Base-by-base conservation (phyloP, 2,329 filamentous ascomycete genomes). In the Intubia oerlemansii region DNA sequence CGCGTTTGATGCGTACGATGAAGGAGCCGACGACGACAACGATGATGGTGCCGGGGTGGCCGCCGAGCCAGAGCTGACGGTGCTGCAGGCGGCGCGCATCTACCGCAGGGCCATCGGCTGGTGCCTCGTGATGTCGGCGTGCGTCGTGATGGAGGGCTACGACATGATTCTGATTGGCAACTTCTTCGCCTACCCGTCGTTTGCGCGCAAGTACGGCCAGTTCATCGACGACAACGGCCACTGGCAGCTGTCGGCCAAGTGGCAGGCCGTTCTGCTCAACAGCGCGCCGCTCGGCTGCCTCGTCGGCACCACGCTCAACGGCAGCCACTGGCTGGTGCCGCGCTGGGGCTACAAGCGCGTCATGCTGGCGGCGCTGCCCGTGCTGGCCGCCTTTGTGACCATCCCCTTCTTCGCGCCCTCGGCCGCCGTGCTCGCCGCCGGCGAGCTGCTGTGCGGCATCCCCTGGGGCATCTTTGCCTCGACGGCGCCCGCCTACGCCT, bases 231-330 rank as follows among this genome's bases (percentile, higher is more conserved):
- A 31, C 7, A 25, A 39, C 15, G 42, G 42, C 12, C 37, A 37
- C 7, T 50, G 47, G 28, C 44, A 62, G 34, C 44, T 66, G 16
- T 45, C 53, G 0, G 52, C 56, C 0, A 37, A 51, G 1, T 66
- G 62, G 62, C 59, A 64, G 38, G 50, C 57, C 3, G 57, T 50
- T 0, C 41, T 66, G 1, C 44, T 46, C 16, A 41, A 39, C 34
- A 35, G 34, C 30, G 27, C 52, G 0, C 42, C 48, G 11, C 49
- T 56, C 7, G 61, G 61, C 4, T 48, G 52, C 10, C 57, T 66
- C 13, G 31, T 64, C 3, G 62, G 61, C 1, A 47, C 58, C 4
- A 43, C 59, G 8, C 33, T 59, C 14, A 61, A 56, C 32, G 62
- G 62, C 4, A n/a, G n/a, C n/a, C n/a, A n/a, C n/a, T 48, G 57